A percentile compares a stretch with the other conserved stretches of the same genome.
Conservation (phyloP, 805 yeast species). For the Saturnispora besseyi region DNA sequence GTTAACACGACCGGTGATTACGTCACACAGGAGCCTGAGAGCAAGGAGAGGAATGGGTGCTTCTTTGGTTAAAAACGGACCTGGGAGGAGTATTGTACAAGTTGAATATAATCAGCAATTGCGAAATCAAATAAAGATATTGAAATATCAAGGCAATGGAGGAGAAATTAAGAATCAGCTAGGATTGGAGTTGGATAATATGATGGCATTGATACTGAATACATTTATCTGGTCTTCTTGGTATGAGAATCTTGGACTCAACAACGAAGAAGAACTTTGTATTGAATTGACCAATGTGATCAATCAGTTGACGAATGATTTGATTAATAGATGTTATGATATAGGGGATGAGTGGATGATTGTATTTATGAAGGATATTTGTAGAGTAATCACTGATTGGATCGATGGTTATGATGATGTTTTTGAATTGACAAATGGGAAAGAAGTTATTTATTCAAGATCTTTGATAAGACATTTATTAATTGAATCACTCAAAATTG, state of each 20-base stretch:
- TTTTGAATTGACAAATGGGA: background rate
- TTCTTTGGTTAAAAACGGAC: background rate
- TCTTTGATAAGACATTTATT: background rate
- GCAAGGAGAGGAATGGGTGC: background rate
- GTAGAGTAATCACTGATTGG: constrained; percentile 2
- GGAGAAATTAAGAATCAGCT: constrained; percentile 18
- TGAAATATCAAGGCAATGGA: background rate
- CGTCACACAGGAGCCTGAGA: background rate
- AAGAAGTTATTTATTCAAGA: background rate
- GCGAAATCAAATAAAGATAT: background rate
- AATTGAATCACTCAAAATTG: background rate
- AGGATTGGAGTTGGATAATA: constrained; percentile 37
- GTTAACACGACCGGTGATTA: background rate
- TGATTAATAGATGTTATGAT: constrained; percentile 28
- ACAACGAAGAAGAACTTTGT: constrained; percentile 27
- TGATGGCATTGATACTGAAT: constrained; percentile 37
- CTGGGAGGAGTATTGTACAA: background rate
- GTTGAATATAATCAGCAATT: constrained; percentile 15
- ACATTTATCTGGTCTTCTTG: constrained; percentile 44
- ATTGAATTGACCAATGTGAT: constrained; percentile 31
- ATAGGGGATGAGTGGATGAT: constrained; percentile 3
- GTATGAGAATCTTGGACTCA: constrained; percentile 27
- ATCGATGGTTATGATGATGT: background rate
- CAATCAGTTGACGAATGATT: constrained; percentile 32
- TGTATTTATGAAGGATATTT: constrained; percentile 5